A percentile compares a stretch with the other conserved stretches of the same genome.
Conservation (phyloP, 306 rosid species). For the Potentilla sterilis region DNA sequence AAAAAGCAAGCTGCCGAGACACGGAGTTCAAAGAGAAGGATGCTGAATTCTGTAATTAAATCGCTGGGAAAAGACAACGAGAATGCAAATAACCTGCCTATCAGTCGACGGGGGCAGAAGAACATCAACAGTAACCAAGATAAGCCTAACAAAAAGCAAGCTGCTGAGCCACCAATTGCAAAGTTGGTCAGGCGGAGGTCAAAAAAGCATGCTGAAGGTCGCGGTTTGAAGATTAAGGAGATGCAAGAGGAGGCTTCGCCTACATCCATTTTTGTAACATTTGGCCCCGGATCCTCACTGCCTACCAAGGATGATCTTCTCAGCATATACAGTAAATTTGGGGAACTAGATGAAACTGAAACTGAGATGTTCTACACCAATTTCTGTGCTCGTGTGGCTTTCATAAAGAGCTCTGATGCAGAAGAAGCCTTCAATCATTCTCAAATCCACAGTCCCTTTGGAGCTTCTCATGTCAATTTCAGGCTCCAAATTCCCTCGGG, state of each 20-base stretch:
- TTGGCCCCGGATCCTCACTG: slow-evolving; percentile 52
- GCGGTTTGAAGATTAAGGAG: slow-evolving; percentile 28
- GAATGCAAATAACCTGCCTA: slow-evolving; percentile 10
- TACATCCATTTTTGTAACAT: slow-evolving; percentile 47
- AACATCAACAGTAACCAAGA: slow-evolving; percentile 33
- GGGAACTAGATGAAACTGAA: slow-evolving; percentile 53
- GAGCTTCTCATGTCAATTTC: slow-evolving; percentile 39
- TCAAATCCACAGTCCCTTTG: slow-evolving; percentile 50
- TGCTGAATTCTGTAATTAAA: slow-evolving; percentile 33
- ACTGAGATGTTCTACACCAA: slow-evolving; percentile 51
- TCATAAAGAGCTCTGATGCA: slow-evolving; percentile 46
- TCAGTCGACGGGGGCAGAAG: slow-evolving; percentile 30
- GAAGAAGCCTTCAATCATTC: slow-evolving; percentile 54
- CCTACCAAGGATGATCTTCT: slow-evolving; percentile 69
- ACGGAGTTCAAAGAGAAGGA: slow-evolving; percentile 47
- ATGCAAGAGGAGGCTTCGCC: slow-evolving; percentile 24
- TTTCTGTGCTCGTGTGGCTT: slow-evolving; percentile 60
- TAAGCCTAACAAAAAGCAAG: slow-evolving; percentile 12
- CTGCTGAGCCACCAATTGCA: slow-evolving; percentile 6
- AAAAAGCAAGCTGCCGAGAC: slow-evolving; percentile 23
- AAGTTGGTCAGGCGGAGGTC: not conserved
- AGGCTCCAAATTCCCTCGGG: slow-evolving; percentile 33
- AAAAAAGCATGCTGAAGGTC: slow-evolving; percentile 12
- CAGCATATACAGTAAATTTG: slow-evolving; percentile 47
- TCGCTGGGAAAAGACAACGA: slow-evolving; percentile 28